phyloP scores from a whole-genome alignment of 2,329 filamentous ascomycete genomes.

The Colletotrichum spaethianum region DNA sequence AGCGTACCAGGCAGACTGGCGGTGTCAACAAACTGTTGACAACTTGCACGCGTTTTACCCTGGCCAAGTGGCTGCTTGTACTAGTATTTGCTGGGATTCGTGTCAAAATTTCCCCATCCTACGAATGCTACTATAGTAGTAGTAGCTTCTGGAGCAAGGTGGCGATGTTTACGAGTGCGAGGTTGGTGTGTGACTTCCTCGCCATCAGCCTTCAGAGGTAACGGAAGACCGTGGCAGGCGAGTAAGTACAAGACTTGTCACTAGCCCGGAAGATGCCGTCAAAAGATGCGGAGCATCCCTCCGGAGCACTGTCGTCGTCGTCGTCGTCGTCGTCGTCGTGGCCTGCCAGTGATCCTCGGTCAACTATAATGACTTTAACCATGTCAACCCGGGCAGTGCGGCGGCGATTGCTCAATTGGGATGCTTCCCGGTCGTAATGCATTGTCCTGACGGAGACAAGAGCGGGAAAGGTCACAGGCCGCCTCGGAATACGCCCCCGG shows the following conservation, averaged over 20 bases:
- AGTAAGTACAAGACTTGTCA: constrained; percentile 22
- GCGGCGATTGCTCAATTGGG: neutral
- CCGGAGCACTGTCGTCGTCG: constrained; percentile 3
- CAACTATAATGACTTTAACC: neutral
- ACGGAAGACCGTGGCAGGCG: constrained; percentile 26
- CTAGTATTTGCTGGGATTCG: neutral
- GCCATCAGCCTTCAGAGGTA: constrained; percentile 28
- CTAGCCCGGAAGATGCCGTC: neutral
- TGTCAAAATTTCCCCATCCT: neutral
- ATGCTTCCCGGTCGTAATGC: neutral
- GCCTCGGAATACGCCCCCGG: neutral
- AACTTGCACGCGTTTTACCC: neutral
- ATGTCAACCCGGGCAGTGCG: neutral
- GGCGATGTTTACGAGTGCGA: constrained; percentile 8
- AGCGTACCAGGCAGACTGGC: neutral
- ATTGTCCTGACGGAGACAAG: constrained; percentile 5
- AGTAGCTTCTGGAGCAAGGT: neutral
- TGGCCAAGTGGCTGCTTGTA: neutral
- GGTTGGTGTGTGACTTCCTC: constrained; percentile 24
- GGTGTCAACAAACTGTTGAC: constrained; percentile 6
- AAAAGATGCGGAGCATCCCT: constrained; percentile 3
- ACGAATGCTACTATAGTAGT: neutral
- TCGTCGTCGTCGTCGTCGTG: constrained; percentile 10
- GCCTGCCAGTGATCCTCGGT: constrained; percentile 6
- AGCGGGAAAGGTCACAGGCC: neutral